Evolutionary conservation across 2,329 filamentous ascomycete genomes (phyloP).

Genomic region (Penicillium sp.): DNA sequence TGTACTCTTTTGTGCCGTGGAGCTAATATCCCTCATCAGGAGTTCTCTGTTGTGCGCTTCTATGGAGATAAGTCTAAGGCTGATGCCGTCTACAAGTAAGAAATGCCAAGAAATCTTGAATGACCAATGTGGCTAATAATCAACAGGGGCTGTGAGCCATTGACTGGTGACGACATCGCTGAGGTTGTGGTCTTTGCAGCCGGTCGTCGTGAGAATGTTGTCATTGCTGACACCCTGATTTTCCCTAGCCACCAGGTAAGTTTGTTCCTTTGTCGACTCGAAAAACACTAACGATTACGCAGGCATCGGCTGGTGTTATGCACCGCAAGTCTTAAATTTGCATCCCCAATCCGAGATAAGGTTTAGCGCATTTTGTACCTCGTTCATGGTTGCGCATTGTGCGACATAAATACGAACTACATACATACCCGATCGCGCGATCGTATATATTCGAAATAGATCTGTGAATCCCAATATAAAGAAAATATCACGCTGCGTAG

Average conservation of each 20-base stretch:
- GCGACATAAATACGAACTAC: background rate
- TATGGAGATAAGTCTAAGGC: slow-evolving; percentile 86
- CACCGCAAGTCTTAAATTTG: slow-evolving; percentile 25
- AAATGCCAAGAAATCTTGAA: slow-evolving; percentile 11
- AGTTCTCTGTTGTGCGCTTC: slow-evolving; percentile 87
- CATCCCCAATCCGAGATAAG: background rate
- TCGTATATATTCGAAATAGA: background rate
- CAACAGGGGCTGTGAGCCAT: slow-evolving; percentile 69
- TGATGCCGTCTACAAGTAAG: slow-evolving; percentile 81
- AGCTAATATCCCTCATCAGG: slow-evolving; percentile 45
- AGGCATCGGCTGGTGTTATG: slow-evolving; percentile 26
- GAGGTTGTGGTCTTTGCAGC: slow-evolving; percentile 86
- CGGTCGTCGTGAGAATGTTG: slow-evolving; percentile 82
- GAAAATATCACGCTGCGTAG: background rate
- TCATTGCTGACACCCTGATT: slow-evolving; percentile 81
- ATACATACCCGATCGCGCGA: background rate
- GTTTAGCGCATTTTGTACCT: background rate
- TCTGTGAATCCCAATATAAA: background rate
- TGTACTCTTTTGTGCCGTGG: background rate
- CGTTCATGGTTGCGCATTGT: background rate
- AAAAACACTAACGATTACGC: background rate
- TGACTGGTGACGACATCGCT: slow-evolving; percentile 87
- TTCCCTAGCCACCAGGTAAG: slow-evolving; percentile 85
- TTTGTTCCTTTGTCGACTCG: slow-evolving; percentile 23
- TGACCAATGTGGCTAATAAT: background rate